These are phyloP conservation scores for Jamesozyma spencerorum DNA, from an alignment of 805 yeast species.

Conservation along the genomic window DNA sequence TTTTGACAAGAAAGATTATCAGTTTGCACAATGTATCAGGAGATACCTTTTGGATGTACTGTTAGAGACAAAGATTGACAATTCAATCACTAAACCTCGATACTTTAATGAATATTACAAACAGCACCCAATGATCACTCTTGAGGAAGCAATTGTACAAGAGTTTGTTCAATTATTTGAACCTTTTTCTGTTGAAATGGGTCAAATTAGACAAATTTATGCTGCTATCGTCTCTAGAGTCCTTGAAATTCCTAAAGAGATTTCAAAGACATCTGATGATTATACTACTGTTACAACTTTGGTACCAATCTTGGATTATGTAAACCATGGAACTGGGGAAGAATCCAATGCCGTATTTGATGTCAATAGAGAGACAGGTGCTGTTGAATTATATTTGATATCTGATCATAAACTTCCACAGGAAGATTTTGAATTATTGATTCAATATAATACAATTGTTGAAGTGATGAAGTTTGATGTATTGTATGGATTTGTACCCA, in stretches of 20 bases:
- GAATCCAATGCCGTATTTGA: constrained; percentile 50
- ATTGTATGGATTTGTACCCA: constrained; percentile 42
- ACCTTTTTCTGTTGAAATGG: neutral
- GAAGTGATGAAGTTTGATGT: constrained; percentile 34
- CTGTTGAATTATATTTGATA: constrained; percentile 34
- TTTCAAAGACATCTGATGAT: constrained; percentile 26
- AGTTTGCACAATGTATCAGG: constrained; percentile 12
- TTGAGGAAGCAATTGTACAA: constrained; percentile 6
- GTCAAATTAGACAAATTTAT: constrained; percentile 18
- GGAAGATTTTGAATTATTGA: constrained; percentile 32
- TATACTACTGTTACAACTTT: constrained; percentile 44
- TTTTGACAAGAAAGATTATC: constrained; percentile 7
- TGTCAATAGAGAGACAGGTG: constrained; percentile 38
- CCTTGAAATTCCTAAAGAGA: constrained; percentile 52
- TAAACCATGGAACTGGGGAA: constrained; percentile 43
- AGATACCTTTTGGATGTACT: constrained; percentile 19
- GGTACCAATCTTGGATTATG: constrained; percentile 62
- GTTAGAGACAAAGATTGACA: constrained; percentile 10
- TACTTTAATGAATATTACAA: constrained; percentile 11
- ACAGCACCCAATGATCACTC: constrained; percentile 1
- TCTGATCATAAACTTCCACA: constrained; percentile 5
- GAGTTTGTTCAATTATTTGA: constrained; percentile 3
- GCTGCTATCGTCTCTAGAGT: constrained; percentile 50
- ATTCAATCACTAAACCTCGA: constrained; percentile 4
- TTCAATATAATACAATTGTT: constrained; percentile 37